Percentiles rank a stretch among this genome's conserved stretches.
phyloP scores from a whole-genome alignment of 352 stramenopile genomes.

The Globisporangium carolinianum region DNA sequence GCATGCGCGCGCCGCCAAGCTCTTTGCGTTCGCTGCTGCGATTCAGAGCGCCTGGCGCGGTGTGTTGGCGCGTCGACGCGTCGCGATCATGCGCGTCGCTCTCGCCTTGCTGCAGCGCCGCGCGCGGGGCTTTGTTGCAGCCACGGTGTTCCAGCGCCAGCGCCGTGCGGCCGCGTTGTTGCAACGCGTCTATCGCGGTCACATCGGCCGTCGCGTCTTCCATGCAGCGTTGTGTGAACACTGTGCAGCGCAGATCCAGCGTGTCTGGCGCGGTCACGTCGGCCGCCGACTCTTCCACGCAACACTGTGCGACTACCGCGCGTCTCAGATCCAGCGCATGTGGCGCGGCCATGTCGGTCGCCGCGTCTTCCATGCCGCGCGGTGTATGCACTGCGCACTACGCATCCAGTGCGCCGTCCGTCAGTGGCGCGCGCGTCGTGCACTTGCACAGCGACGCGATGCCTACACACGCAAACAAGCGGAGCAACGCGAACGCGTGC shows the following conservation, averaged over 20 bases:
- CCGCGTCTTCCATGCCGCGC: too few relatives aligned
- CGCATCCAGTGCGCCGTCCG: slow-evolving; percentile 46
- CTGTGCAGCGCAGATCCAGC: slow-evolving; percentile 39
- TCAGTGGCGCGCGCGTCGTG: slow-evolving; percentile 27
- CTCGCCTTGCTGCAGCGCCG: slow-evolving; percentile 43
- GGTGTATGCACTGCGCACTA: slow-evolving; percentile 18
- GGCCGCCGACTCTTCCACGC: slow-evolving; percentile 29
- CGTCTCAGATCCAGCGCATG: too few relatives aligned
- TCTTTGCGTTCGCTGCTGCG: slow-evolving; percentile 50
- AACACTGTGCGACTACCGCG: slow-evolving; percentile 18
- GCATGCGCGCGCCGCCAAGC: slow-evolving; percentile 48
- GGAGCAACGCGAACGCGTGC: slow-evolving; percentile 21
- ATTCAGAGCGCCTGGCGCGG: slow-evolving; percentile 67
- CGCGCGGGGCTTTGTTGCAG: slow-evolving; percentile 36
- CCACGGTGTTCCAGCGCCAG: slow-evolving; percentile 25
- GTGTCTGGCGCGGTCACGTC: slow-evolving; percentile 29
- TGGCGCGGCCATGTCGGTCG: too few relatives aligned
- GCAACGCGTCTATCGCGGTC: slow-evolving; percentile 30
- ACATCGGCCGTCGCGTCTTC: slow-evolving; percentile 19
- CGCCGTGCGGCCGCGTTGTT: slow-evolving; percentile 13
- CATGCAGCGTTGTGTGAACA: slow-evolving; percentile 22
- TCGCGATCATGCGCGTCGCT: slow-evolving; percentile 24
- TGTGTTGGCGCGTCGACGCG: slow-evolving; percentile 26
- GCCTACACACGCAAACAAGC: slow-evolving; percentile 28
- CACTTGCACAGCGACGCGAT: slow-evolving; percentile 19